These are phyloP conservation scores for Clarireedia homoeocarpa DNA, from an alignment of 2,329 filamentous ascomycete species.

Conservation along the genomic window DNA sequence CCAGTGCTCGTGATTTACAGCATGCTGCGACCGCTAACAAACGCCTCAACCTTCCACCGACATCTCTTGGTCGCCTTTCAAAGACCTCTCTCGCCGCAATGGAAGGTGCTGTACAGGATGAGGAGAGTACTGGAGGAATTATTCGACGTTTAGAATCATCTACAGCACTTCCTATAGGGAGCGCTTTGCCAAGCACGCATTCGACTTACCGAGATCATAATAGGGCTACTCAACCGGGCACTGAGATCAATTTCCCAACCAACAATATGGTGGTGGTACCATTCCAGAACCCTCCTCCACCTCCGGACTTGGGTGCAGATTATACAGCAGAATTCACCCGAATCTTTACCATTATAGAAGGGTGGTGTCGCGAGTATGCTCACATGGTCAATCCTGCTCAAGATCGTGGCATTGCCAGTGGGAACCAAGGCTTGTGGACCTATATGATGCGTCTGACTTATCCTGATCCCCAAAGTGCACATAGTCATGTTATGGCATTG, in stretches of 20 bases:
- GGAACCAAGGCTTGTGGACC: constrained; percentile 29
- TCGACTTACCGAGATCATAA: too few relatives aligned
- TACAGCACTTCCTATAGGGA: too few relatives aligned
- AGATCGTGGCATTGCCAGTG: constrained; percentile 19
- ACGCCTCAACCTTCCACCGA: background rate
- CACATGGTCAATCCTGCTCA: background rate
- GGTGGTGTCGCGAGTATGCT: constrained; percentile 1
- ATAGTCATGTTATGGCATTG: constrained; percentile 29
- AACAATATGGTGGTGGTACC: background rate
- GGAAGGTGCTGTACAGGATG: background rate
- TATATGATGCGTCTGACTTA: constrained; percentile 32
- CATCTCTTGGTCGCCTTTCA: constrained; percentile 4
- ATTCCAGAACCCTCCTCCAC: background rate
- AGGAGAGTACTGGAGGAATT: background rate
- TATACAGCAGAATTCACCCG: constrained; percentile 1
- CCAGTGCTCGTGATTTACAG: background rate
- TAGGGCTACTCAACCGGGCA: too few relatives aligned
- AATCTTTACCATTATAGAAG: constrained; percentile 1
- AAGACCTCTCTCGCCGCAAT: constrained; percentile 3
- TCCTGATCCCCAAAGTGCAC: constrained; percentile 24
- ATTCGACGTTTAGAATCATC: too few relatives aligned
- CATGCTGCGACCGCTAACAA: background rate
- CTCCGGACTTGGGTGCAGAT: background rate
- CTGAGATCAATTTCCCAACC: background rate
- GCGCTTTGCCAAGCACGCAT: too few relatives aligned